phyloP scores from a whole-genome alignment of 2,329 filamentous ascomycete genomes.

The Venturia oleaginea region DNA sequence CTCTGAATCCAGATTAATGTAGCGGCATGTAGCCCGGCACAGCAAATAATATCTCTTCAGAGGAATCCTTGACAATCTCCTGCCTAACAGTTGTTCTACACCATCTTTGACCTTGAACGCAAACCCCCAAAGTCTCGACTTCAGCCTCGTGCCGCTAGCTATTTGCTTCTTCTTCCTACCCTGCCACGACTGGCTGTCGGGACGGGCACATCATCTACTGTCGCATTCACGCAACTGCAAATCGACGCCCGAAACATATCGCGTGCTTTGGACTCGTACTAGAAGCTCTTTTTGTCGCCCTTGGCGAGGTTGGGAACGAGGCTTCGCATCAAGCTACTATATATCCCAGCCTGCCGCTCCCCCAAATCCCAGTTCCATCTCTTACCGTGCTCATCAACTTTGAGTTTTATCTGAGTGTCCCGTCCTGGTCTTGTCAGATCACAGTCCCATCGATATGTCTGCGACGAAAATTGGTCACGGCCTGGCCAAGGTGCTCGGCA shows the following conservation, averaged over 20 bases:
- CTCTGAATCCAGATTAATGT: neutral
- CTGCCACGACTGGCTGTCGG: neutral
- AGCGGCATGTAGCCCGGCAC: neutral
- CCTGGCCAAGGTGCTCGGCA: constrained; percentile 71
- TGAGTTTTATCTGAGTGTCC: neutral
- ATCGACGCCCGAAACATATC: neutral
- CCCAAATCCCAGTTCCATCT: neutral
- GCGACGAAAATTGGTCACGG: constrained; percentile 54
- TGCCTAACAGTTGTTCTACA: neutral
- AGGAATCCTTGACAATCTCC: neutral
- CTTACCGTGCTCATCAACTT: neutral
- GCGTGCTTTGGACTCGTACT: neutral
- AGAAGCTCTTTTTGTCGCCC: neutral
- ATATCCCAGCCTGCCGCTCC: neutral
- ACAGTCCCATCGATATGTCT: neutral
- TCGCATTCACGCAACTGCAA: constrained; percentile 8
- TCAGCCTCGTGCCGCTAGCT: constrained; percentile 7
- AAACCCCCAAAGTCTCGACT: neutral
- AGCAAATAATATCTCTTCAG: neutral
- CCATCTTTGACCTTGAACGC: neutral
- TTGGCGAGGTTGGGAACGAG: neutral
- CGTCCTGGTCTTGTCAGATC: neutral
- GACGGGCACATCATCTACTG: constrained; percentile 7
- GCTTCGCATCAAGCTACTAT: neutral
- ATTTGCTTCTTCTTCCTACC: neutral